Evolutionary conservation across 495 filamentous ascomycete genomes (phyloP), one percentile per base, ranked within the genome.

Genomic region (Penicillium malachiteum): DNA sequence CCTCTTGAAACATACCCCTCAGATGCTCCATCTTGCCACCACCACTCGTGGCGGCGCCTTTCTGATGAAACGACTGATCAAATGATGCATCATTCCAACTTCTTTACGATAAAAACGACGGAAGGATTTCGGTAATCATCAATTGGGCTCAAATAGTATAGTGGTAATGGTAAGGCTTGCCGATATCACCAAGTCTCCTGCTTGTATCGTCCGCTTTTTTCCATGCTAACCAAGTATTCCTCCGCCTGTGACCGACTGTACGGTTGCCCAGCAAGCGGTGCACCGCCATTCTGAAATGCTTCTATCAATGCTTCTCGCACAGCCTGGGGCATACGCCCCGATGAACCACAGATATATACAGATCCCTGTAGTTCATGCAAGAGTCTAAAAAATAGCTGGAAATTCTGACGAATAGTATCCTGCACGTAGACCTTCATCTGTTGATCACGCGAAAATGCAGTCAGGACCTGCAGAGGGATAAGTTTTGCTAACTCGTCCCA

Each of bases 351-450:
- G 10, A 98, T 80, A 69, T 84, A 90, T 3, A 91, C 76, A 3
- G 83, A 75, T 0, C 84, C 89, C 1, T 68, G 53, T 26, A 72
- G 52, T 31, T 76, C 69, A 48, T 78, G 67, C 10, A 97, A 65
- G 31, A 85, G 64, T 3, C 79, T 63, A 61, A 80, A 87, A 5
- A 97, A 79, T 30, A 78, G 58, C 8, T 55, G 39, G 0, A 77
- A 80, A 14, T 90, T 72, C 62, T 84, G 71, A 0, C 85, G 80
- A 43, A 99, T 82, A 3, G 86, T 72, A 68, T 96, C 84, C 64
- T 99, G 94, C 9, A 99, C 93, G 63, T 99, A 99, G 30, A 88
- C 68, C 71, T 96, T 96, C 55, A 84, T 75, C 32, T 70, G 67
- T 68, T 89, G 84, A 58, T 90, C 85, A 3, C 94, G 76, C 1